Conservation (phyloP, 805 yeast genomes). For the Scheffersomyces stipitis region DNA sequence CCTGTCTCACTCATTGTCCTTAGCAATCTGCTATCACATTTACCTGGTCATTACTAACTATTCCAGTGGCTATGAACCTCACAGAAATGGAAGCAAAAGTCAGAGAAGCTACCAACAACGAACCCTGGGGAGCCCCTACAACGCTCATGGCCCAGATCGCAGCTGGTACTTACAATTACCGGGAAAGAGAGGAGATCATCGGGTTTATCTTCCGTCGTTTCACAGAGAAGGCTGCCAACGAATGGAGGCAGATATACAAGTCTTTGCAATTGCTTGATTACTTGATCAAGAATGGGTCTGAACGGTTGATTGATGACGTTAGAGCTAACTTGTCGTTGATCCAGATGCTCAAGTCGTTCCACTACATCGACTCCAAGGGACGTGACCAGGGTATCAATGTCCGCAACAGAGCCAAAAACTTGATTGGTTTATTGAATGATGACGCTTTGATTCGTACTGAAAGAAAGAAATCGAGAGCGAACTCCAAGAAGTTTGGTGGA, state of each 20-base stretch:
- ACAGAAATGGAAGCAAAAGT: conserved; percentile 97
- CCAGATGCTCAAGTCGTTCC: conserved; percentile 88
- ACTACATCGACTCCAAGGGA: conserved; percentile 89
- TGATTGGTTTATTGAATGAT: conserved; percentile 70
- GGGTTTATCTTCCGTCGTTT: conserved; percentile 82
- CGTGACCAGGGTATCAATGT: conserved; percentile 96
- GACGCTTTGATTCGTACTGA: conserved; percentile 76
- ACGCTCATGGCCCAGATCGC: conserved; percentile 94
- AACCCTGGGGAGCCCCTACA: conserved; percentile 97
- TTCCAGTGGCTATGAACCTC: conserved; percentile 74
- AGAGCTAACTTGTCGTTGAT: conserved; percentile 78
- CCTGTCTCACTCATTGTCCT: too few relatives aligned
- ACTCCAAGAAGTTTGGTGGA: conserved; percentile 80
- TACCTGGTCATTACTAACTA: conserved; percentile 7
- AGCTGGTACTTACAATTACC: conserved; percentile 84
- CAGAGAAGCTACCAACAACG: conserved; percentile 96
- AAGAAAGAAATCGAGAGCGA: conserved; percentile 86
- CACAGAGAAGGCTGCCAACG: conserved; percentile 93
- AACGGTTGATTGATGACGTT: conserved; percentile 92
- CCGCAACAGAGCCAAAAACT: conserved; percentile 82
- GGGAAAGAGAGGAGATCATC: conserved; percentile 77
- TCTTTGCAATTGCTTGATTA: conserved; percentile 90
- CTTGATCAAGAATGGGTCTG: conserved; percentile 88
- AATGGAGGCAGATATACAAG: conserved; percentile 98
- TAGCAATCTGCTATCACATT: too few relatives aligned